phyloP scores from a whole-genome alignment of 2,329 filamentous ascomycete genomes.

The Fusarium sp. region DNA sequence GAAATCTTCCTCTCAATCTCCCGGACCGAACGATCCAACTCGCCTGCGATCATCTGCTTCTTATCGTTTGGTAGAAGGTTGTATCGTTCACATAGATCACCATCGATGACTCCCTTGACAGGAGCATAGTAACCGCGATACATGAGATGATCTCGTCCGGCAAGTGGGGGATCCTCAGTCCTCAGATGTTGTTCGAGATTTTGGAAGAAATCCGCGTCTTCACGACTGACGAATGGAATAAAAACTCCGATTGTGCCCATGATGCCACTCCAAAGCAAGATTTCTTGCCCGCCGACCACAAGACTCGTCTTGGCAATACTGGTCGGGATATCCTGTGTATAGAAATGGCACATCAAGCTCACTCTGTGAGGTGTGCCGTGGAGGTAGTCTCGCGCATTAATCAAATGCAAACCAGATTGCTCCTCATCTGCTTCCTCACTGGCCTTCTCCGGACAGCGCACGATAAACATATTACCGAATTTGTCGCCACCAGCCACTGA shows the following conservation, averaged over 20 bases:
- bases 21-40: constrained; percentile 88
- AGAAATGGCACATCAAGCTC: constrained; percentile 88
- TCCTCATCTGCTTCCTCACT: constrained; percentile 94
- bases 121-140: constrained; percentile 97
- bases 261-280: constrained; percentile 92
- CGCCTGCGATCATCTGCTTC: constrained; percentile 94
- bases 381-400: constrained; percentile 89
- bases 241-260: constrained; percentile 95
- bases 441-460: constrained; percentile 86
- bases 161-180: constrained; percentile 85
- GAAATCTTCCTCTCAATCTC: constrained; percentile 98
- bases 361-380: constrained; percentile 89
- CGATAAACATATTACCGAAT: constrained; percentile 95
- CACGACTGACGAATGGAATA: constrained; percentile 89
- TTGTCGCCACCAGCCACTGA: constrained; percentile 95
- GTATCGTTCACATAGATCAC: constrained; percentile 94
- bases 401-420: constrained; percentile 88
- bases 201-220: constrained; percentile 98
- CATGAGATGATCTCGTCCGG: constrained; percentile 93
- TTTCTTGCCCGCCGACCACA: constrained; percentile 90
- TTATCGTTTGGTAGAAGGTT: constrained; percentile 85
- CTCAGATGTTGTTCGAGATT: constrained; percentile 89
- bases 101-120: constrained; percentile 96
- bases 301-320: constrained; percentile 90
- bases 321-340: constrained; percentile 90